These are phyloP conservation scores for Aspergillus kassunensis DNA, from an alignment of 495 filamentous ascomycete genomes.

Conservation along the genomic window DNA sequence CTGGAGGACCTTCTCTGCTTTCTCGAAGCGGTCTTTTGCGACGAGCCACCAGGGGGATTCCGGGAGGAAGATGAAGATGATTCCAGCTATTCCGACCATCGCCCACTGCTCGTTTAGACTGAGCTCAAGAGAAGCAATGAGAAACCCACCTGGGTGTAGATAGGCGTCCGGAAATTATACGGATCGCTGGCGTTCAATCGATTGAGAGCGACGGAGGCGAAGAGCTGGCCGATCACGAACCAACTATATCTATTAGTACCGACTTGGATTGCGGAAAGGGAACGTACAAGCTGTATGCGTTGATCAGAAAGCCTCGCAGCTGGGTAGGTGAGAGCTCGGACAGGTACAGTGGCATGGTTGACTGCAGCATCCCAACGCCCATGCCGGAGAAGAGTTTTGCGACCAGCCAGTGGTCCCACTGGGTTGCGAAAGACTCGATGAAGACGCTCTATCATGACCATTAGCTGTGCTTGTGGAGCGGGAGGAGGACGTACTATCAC, in stretches of 20 bases:
- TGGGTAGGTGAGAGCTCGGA: conserved; percentile 39
- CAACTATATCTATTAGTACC: conserved; percentile 20
- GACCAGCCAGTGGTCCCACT: conserved; percentile 38
- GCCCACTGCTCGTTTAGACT: conserved; percentile 23
- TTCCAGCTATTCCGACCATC: conserved; percentile 26
- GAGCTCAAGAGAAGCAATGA: background rate
- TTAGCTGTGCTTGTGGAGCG: background rate
- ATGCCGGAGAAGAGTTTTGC: conserved; percentile 40
- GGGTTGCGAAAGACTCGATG: conserved; percentile 33
- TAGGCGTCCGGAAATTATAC: conserved; percentile 32
- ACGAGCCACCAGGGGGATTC: conserved; percentile 38
- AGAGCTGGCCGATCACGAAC: conserved; percentile 40
- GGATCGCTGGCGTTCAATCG: conserved; percentile 24
- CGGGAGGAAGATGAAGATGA: conserved; percentile 31
- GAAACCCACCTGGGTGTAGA: conserved; percentile 36
- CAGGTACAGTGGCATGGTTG: conserved; percentile 39
- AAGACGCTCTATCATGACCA: conserved; percentile 20
- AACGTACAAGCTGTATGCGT: conserved; percentile 36
- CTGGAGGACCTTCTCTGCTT: conserved; percentile 25
- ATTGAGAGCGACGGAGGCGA: conserved; percentile 37
- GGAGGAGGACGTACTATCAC: conserved; percentile 1
- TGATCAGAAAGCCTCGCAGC: conserved; percentile 36
- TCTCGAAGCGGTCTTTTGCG: conserved; percentile 32
- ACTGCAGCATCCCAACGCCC: conserved; percentile 41
- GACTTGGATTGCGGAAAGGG: background rate